phyloP scores from a whole-genome alignment of 305 asterid genomes.

The Solanum chacoense region DNA sequence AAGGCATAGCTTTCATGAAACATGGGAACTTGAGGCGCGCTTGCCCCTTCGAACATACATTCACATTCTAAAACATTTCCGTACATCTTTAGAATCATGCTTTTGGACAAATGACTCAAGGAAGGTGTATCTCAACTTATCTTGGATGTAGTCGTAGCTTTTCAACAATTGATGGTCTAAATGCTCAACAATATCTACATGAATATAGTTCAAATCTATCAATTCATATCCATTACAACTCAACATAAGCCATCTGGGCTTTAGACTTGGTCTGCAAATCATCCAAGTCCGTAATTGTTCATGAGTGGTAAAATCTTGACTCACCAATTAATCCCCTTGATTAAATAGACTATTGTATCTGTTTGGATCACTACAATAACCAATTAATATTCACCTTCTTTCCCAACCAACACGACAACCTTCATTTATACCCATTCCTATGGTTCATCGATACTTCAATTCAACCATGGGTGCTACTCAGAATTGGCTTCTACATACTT shows the following conservation, averaged over 20 bases:
- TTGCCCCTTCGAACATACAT: background rate
- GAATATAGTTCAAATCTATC: background rate
- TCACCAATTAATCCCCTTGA: background rate
- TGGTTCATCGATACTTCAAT: background rate
- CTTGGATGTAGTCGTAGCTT: background rate
- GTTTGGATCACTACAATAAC: background rate
- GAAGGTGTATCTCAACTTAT: background rate
- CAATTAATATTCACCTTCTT: background rate
- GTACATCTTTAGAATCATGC: background rate
- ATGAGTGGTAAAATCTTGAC: background rate
- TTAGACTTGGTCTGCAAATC: background rate
- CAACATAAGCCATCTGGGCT: too few relatives aligned
- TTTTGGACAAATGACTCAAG: background rate
- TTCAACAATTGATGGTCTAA: background rate
- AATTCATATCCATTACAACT: too few relatives aligned
- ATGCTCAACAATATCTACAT: background rate
- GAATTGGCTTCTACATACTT: background rate
- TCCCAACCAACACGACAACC: background rate
- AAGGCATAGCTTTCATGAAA: background rate
- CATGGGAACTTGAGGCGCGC: background rate
- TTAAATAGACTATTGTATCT: background rate
- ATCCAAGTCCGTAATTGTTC: background rate
- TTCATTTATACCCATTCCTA: background rate
- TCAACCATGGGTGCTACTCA: background rate
- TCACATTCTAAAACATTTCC: background rate